These are phyloP conservation scores for Gillenia trifoliata DNA, from an alignment of 306 rosid genomes.

Conservation along the genomic window DNA sequence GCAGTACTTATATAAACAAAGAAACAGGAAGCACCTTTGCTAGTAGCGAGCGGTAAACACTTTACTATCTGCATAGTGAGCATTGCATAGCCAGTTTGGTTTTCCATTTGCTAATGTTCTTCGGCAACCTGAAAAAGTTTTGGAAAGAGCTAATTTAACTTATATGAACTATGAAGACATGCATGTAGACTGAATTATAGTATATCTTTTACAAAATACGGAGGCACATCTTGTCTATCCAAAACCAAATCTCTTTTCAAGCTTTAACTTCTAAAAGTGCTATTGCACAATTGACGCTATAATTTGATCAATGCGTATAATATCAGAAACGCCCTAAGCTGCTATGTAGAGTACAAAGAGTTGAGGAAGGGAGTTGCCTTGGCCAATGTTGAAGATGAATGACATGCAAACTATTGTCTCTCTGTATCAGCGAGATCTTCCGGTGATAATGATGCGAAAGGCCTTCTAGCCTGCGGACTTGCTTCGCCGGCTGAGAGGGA, in stretches of 20 bases:
- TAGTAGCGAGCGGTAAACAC: slow-evolving; percentile 63
- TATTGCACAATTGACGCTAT: background rate
- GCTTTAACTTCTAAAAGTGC: background rate
- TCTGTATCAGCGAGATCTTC: slow-evolving; percentile 85
- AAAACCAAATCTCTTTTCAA: background rate
- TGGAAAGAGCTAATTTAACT: background rate
- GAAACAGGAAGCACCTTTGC: slow-evolving; percentile 58
- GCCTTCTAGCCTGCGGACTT: slow-evolving; percentile 58
- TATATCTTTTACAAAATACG: background rate
- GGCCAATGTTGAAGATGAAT: slow-evolving; percentile 68
- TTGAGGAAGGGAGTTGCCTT: slow-evolving; percentile 45
- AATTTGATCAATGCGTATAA: background rate
- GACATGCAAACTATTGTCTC: slow-evolving; percentile 96
- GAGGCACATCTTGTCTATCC: background rate
- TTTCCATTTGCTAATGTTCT: slow-evolving; percentile 50
- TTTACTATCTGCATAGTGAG: slow-evolving; percentile 53
- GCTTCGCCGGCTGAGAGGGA: slow-evolving; percentile 59
- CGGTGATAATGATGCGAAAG: slow-evolving; percentile 71
- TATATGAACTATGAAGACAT: background rate
- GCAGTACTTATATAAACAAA: background rate
- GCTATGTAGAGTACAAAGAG: background rate
- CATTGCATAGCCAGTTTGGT: slow-evolving; percentile 68
- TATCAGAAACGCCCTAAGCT: background rate
- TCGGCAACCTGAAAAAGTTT: slow-evolving; percentile 48
- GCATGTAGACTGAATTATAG: background rate